Evolutionary conservation across 1,139 yeast genomes (phyloP).

Genomic region (Yamadazyma sp.): DNA sequence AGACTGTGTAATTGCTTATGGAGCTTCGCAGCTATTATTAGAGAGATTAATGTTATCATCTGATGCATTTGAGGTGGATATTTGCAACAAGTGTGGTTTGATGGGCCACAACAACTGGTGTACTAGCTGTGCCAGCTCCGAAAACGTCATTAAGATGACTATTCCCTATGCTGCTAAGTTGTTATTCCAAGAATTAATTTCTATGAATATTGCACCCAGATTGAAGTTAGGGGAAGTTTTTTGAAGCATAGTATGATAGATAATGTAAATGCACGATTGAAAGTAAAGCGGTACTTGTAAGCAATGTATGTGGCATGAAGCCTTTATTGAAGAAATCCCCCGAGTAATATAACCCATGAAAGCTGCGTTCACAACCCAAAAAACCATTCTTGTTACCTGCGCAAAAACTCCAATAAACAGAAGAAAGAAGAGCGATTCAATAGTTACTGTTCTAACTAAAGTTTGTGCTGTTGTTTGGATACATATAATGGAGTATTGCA

Average conservation of each 20-base stretch:
- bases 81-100: slow-evolving; percentile 93
- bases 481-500: not conserved
- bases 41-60: slow-evolving; percentile 97
- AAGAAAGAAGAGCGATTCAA: not conserved
- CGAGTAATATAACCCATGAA: not conserved
- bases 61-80: slow-evolving; percentile 96
- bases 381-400: not conserved
- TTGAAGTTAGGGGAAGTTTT: slow-evolving; percentile 86
- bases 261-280: not conserved
- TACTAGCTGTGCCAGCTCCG: slow-evolving; percentile 88
- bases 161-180: slow-evolving; percentile 98
- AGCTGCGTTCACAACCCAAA: not conserved
- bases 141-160: slow-evolving; percentile 86
- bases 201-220: slow-evolving; percentile 98
- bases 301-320: too few relatives aligned
- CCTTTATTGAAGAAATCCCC: not conserved
- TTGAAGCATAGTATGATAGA: slow-evolving; percentile 16
- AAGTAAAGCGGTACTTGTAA: too few relatives aligned
- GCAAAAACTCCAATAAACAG: too few relatives aligned
- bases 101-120: slow-evolving; percentile 99
- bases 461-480: not conserved
- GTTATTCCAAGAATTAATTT: slow-evolving; percentile 89
- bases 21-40: slow-evolving; percentile 90
- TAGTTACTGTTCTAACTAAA: too few relatives aligned
- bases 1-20: slow-evolving; percentile 99